Base-by-base conservation (phyloP, 2,329 filamentous ascomycete genomes). In the Aspergillus sp. region DNA sequence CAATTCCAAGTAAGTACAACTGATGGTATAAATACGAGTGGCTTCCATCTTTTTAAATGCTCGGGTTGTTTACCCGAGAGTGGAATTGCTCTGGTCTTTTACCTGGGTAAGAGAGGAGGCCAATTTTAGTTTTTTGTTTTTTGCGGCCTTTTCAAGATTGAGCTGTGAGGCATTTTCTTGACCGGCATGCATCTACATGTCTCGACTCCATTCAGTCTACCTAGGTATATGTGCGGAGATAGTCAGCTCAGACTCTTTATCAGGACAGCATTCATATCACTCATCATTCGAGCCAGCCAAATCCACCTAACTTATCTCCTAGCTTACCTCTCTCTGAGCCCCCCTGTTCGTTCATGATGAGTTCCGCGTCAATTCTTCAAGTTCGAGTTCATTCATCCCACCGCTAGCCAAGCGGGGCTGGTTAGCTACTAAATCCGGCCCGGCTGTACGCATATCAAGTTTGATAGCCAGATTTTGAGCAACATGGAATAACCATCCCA, bases 111-210 rank as follows among this genome's bases (percentile, higher is more conserved):
- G 27, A 31, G 27, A 4, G 8, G 9, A 31, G 27, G 51, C 51
- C 53, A 52, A 53, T 37, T 49, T 49, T 33, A 15, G 14, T 35
- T 37, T 33, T 37, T 44, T 40, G 23, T 54, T 43, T 40, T 52
- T 43, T 40, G 15, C 37, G 41, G 31, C 24, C 39, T 48, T 47
- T 52, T 57, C 9, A 6, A 37, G 37, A 45, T 49, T 45, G 23
- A 45, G 51, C 21, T 58, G 56, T 58, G 56, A 58, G 56, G 56
- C 56, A 58, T 58, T 58, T 58, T 43, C 35, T 15, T 43, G 37
- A 52, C 40, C 33, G n/a, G 44, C 50, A 44, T 57, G 55, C 55
- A 57, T 56, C 11, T 17, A 31, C 48, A 33, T 47, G 21, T 44
- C 27, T 43, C 9, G 6, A 23, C 45, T 37, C 39, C 45, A 51